Conservation (phyloP, 768 basidiomycete genomes). For the Chalciporus pseudorubinellus region DNA sequence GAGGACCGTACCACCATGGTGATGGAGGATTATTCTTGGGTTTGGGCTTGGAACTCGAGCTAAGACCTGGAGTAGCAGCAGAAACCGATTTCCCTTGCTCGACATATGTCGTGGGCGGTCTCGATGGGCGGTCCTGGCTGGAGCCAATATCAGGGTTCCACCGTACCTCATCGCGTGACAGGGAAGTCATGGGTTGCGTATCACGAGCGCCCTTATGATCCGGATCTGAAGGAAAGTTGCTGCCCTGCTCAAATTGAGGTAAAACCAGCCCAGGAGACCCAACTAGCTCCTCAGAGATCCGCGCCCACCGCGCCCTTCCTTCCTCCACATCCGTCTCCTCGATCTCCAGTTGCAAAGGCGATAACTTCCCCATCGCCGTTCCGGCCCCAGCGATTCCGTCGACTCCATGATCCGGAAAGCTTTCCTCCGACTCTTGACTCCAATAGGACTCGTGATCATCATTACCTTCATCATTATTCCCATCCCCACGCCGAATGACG, state of each 20-base stretch:
- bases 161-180: neutral
- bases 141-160: constrained; percentile 16
- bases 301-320: constrained; percentile 20
- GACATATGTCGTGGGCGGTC: neutral
- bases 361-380: neutral
- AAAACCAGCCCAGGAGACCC: constrained; percentile 15
- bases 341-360: constrained; percentile 10
- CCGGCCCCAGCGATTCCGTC: neutral
- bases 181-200: neutral
- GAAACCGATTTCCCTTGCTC: constrained; percentile 2
- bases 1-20: constrained; percentile 8
- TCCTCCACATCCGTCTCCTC: constrained; percentile 26
- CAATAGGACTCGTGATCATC: neutral
- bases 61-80: neutral
- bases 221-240: neutral
- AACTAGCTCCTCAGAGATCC: constrained; percentile 19
- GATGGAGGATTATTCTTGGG: constrained; percentile 11
- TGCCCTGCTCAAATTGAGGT: constrained; percentile 1
- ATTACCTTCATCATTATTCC: neutral
- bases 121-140: neutral
- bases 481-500: neutral
- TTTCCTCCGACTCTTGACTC: neutral
- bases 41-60: constrained; percentile 2
- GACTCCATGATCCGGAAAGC: neutral
- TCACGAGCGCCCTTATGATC: neutral